Conservation (phyloP, 495 filamentous ascomycete genomes). For the Penicillium antarcticum region DNA sequence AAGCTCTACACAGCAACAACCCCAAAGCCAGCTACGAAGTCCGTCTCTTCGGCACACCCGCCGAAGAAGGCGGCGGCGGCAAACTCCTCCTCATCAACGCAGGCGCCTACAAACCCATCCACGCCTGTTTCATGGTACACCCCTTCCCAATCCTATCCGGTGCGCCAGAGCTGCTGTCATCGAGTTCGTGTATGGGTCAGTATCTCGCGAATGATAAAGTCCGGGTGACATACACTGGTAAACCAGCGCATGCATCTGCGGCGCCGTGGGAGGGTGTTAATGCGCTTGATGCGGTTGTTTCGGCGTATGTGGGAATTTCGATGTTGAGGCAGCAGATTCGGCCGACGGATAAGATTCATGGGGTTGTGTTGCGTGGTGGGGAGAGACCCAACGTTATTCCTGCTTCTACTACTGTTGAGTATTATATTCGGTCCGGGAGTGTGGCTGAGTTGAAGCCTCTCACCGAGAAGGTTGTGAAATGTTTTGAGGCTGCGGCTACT, state of each 20-base stretch:
- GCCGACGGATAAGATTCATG: slow-evolving; percentile 42
- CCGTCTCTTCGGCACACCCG: slow-evolving; percentile 44
- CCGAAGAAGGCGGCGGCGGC: slow-evolving; percentile 36
- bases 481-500: slow-evolving; percentile 53
- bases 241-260: slow-evolving; percentile 54
- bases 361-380: slow-evolving; percentile 42
- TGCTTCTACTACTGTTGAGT: slow-evolving; percentile 49
- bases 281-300: slow-evolving; percentile 60
- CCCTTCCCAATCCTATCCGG: slow-evolving; percentile 39
- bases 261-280: slow-evolving; percentile 64
- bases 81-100: slow-evolving; percentile 49
- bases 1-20: not conserved
- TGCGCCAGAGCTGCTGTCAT: slow-evolving; percentile 18
- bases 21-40: slow-evolving; percentile 11
- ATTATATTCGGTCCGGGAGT: slow-evolving; percentile 52
- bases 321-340: slow-evolving; percentile 59
- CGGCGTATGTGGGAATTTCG: slow-evolving; percentile 57
- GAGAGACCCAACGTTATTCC: slow-evolving; percentile 52
- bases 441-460: slow-evolving; percentile 39
- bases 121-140: slow-evolving; percentile 54
- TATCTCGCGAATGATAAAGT: slow-evolving; percentile 55
- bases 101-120: slow-evolving; percentile 46
- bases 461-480: slow-evolving; percentile 48
- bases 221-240: slow-evolving; percentile 39
- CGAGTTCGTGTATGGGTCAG: slow-evolving; percentile 28